These are phyloP conservation scores for Physocladia obscura DNA, from an alignment of 192 early-diverging fungal genomes.

Conservation along the genomic window DNA sequence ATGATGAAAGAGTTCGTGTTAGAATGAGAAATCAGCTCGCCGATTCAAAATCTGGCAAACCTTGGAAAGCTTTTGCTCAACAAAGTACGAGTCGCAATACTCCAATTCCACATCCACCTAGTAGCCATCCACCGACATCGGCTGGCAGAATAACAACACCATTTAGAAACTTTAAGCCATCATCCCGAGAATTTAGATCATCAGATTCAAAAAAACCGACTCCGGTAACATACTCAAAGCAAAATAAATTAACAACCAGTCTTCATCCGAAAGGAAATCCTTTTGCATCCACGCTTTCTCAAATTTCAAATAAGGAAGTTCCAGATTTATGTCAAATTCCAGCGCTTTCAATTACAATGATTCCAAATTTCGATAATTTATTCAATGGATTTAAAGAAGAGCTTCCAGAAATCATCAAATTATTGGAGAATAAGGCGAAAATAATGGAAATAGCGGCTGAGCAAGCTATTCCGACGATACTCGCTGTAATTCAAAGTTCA, in stretches of 20 bases:
- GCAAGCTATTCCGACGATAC: conserved; percentile 28
- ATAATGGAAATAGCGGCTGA: conserved; percentile 32
- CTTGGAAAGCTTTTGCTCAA: conserved; percentile 7
- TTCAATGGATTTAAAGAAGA: conserved; percentile 45
- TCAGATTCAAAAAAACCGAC: background rate
- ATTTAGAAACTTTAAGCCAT: background rate
- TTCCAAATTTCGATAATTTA: conserved; percentile 49
- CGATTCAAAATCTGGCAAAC: conserved; percentile 31
- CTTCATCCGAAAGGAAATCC: background rate
- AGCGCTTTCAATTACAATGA: conserved; percentile 19
- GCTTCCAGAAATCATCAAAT: conserved; percentile 38
- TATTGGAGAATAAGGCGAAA: conserved; percentile 27
- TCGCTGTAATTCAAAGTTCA: conserved; percentile 34
- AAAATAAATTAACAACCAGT: background rate
- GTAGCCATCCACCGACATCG: background rate
- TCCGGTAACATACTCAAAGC: no score
- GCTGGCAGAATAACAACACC: background rate
- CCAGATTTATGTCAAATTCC: conserved; percentile 5
- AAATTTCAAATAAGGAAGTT: background rate
- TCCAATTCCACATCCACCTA: background rate
- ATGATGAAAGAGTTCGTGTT: conserved; percentile 33
- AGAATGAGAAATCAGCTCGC: conserved; percentile 9
- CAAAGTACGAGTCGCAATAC: background rate
- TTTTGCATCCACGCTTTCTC: background rate
- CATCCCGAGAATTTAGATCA: background rate